Evolutionary conservation across 257 asterid species (phyloP), one percentile per base, ranked within the genome.

Genomic region (Solanum sejunctum): DNA sequence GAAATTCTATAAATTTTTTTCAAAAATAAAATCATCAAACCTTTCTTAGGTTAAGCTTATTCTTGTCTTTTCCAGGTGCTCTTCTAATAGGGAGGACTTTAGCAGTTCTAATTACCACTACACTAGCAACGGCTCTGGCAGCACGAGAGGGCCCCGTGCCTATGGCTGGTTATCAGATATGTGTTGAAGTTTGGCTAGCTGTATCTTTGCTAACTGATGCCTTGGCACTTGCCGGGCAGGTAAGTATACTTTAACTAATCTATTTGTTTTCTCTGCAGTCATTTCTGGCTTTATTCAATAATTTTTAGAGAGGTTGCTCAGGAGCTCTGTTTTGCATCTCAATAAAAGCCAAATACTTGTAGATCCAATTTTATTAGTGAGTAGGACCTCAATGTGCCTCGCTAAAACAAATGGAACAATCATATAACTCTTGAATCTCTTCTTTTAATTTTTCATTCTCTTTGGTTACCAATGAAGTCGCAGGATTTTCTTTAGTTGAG

Each of bases 151-250:
- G 99, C 8, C 91, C 98, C 41, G 56, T 85, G 82, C 89, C 90
- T 67, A 95, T 96, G 99, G 99, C 99, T 51, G 99, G 98, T 49
- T 87, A 88, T 88, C 95, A 96, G 88, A 96, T 96, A 83, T 93
- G 98, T 91, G 92, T 96, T 87, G 89, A 96, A 92, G 93, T 96
- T 86, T 96, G 99, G 99, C 61, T 96, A 90, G 98, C 98, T 57
- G 86, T 96, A 84, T 96, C 99, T 83, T 87, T 96, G 94, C 94
- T 96, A 69, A 96, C 93, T 86, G 98, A 96, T 88, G 98, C 98
- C 87, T 87, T 96, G 83, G 99, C 98, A 75, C 97, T 96, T 89
- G 95, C 98, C 70, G 98, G 99, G 55, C 99, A 95, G 97, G 99
- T 96, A 85, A 63, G 51, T 26, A 66, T 63, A 20, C 83, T 43